Base-by-base conservation (phyloP, 2,329 filamentous ascomycete genomes). In the Cytospora schulzeri region DNA sequence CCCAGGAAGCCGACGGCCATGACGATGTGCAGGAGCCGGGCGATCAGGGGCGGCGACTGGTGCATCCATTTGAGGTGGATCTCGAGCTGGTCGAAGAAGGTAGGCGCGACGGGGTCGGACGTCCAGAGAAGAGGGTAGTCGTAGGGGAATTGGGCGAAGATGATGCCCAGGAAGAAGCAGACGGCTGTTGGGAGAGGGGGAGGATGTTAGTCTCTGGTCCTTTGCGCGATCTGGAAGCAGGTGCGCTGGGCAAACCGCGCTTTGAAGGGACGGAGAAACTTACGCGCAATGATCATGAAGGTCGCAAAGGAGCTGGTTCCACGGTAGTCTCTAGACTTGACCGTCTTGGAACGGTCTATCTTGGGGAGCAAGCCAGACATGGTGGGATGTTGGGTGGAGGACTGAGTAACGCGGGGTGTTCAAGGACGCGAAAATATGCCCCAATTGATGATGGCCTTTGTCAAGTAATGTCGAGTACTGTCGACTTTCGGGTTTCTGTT, bases 151-250 rank as follows among this genome's bases (percentile, higher is more conserved):
- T 89, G 88, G 72, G 93, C 93, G 85, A 98, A 99, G 78, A 99
- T 89, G 77, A 98, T 93, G 72, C 95, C 95, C 69, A 99, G 90
- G 86, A 98, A 97, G 86, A 99, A 99, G 78, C 92, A 97, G 69
- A 91, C 93, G 69, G 91, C 91, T 93, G 45, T 61, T 41, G 31
- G 66, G 55, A 22, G 33, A 35, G 24, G 45, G 57, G n/a, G 29
- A 31, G 33, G 31, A 64, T 54, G 69, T 66, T 53, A 66, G 45
- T 28, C 63, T 67, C 55, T 61, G 59, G 60, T 24, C 7, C 68
- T 66, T 66, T 65, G 45, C 50, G 48, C 28, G 56, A 31, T 22
- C 29, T 31, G 1, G 2, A 33, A 4, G 3, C 8, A 35, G 22
- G 29, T 59, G 57, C 61, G 67, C 66, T 53, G 60, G 57, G 50